Evolutionary conservation across 805 yeast genomes (phyloP), one percentile per base, ranked within the genome.

Genomic region (Hanseniaspora valbyensis): DNA sequence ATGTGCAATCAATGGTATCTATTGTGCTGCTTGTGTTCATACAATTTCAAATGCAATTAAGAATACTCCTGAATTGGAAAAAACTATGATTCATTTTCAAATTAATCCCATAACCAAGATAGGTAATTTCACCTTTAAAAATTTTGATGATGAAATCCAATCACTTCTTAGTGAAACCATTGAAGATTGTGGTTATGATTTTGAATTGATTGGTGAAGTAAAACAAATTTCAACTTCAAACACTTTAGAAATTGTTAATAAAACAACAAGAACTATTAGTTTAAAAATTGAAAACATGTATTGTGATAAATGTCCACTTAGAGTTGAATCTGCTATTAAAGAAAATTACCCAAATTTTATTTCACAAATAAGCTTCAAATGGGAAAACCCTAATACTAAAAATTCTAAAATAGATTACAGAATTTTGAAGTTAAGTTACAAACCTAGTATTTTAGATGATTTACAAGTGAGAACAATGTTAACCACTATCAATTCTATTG

Each of bases 241-340:
- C 9, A 68, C 68, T 1, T 87, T 0, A 81, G 34, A 3, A 18
- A 21, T 4, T 6, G 14, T 10, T 28, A 22, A n/a, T 8, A 40
- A 32, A 29, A 30, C 19, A 25, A 24, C 12, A 7, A 50, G 52
- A 50, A 50, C 49, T 16, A 21, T 50, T 16, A 30, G 25, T 16
- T 18, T 50, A 13, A 32, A 67, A 39, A 69, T 82, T 8, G 69
- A 68, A 1, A 88, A 88, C 0, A 81, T 83, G 85, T 78, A 65
- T 60, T 83, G 90, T 64, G 74, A 70, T 13, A 76, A 78, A 58
- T 83, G 90, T 60, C 90, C 90, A 1, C 73, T 69, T 30, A 60
- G 70, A 1, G 70, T 83, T 28, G 73, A 71, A 58, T 63, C 68
- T 3, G 73, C 73, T 29, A 65, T 83, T 38, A 58, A 65, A 1